phyloP scores from a whole-genome alignment of 352 stramenopile genomes.

The Phytophthora pistaciae region DNA sequence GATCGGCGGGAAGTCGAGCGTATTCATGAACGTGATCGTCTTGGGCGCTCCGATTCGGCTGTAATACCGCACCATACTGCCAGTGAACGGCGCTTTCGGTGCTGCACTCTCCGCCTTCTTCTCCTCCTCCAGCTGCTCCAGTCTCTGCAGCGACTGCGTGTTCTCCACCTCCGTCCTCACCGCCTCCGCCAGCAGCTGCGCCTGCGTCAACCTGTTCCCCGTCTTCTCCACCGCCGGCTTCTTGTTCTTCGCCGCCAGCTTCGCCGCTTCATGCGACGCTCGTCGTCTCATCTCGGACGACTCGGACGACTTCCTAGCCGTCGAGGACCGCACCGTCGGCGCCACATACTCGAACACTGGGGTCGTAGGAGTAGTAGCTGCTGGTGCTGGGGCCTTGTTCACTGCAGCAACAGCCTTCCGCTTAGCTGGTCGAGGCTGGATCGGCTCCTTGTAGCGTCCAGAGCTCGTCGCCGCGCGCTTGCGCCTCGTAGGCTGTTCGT shows the following conservation, averaged over 20 bases:
- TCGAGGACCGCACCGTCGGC: constrained; percentile 66
- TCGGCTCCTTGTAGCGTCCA: constrained; percentile 44
- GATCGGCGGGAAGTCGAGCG: constrained; percentile 65
- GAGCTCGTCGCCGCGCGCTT: constrained; percentile 38
- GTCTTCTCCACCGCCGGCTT: constrained; percentile 43
- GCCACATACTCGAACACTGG: constrained; percentile 32
- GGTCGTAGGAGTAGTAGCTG: constrained; percentile 7
- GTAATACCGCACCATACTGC: constrained; percentile 74
- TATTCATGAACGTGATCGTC: constrained; percentile 87
- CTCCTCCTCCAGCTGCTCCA: constrained; percentile 87
- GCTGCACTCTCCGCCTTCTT: constrained; percentile 74
- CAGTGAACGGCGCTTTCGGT: constrained; percentile 77
- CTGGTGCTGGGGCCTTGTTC: constrained; percentile 2
- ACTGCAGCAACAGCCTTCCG: constrained; percentile 5
- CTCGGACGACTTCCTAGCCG: constrained; percentile 63
- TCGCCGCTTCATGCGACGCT: constrained; percentile 63
- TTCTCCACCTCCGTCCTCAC: constrained; percentile 86
- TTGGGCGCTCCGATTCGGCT: constrained; percentile 71
- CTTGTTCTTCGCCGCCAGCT: constrained; percentile 45
- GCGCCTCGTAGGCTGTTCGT: constrained; percentile 41
- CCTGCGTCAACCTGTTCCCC: constrained; percentile 69
- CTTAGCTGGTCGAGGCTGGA: constrained; percentile 34
- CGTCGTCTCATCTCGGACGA: constrained; percentile 67
- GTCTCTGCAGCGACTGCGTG: constrained; percentile 73
- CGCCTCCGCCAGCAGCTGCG: constrained; percentile 74